Conservation (phyloP, 78 protist species). For the Cavenderia fasciculata region DNA sequence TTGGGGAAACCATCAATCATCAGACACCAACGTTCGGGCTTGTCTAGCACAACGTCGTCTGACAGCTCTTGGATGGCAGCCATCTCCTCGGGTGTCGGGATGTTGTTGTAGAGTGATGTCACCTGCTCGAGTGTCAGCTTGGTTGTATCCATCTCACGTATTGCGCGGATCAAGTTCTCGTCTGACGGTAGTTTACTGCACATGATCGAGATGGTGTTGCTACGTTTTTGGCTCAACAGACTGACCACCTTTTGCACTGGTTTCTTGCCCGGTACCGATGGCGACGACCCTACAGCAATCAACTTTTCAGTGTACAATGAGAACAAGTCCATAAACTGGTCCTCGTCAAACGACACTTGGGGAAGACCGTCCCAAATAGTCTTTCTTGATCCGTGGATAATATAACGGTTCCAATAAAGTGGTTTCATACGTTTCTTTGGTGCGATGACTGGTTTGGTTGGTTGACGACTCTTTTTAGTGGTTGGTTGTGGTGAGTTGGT, state of each 20-base stretch:
- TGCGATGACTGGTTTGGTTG: constrained; percentile 41
- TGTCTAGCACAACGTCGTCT: constrained; percentile 36
- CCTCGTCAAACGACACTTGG: constrained; percentile 62
- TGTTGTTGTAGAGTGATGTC: not conserved
- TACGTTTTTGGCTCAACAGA: constrained; percentile 52
- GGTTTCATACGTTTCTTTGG: constrained; percentile 78
- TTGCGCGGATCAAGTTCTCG: constrained; percentile 34
- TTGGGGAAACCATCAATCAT: constrained; percentile 76
- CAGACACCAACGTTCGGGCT: constrained; percentile 73
- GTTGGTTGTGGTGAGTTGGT: not conserved
- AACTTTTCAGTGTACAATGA: constrained; percentile 63
- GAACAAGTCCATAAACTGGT: constrained; percentile 61
- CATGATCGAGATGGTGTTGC: constrained; percentile 68
- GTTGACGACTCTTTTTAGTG: not conserved
- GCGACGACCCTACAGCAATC: constrained; percentile 37
- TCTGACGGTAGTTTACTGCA: constrained; percentile 57
- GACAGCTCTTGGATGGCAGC: constrained; percentile 54
- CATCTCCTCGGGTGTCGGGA: constrained; percentile 47
- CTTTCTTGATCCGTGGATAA: constrained; percentile 4
- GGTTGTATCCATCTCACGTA: constrained; percentile 30
- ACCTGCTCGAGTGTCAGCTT: constrained; percentile 33
- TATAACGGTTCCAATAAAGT: constrained; percentile 72
- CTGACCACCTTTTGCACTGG: constrained; percentile 66
- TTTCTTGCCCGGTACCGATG: constrained; percentile 5
- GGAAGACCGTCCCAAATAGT: constrained; percentile 57